Evolutionary conservation across 805 yeast genomes (phyloP).

Genomic region (Yamadazyma ubonensis): DNA sequence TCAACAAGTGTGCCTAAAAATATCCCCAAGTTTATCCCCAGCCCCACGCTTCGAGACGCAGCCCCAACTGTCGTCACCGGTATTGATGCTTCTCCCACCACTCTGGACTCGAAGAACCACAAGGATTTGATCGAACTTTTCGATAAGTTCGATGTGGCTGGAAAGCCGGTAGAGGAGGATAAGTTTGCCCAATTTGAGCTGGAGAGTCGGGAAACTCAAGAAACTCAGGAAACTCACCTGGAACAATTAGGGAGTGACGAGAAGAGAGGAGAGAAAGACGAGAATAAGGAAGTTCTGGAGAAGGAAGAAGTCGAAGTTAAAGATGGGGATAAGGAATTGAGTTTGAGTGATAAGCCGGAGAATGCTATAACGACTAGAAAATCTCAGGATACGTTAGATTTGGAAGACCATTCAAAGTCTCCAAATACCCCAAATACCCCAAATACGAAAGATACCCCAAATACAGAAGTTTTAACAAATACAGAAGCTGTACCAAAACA

Average conservation of each 20-base stretch:
- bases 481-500: no score
- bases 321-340: no score
- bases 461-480: no score
- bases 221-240: not conserved
- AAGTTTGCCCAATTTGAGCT: slow-evolving; percentile 14
- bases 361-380: no score
- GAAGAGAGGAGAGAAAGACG: no score
- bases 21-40: slow-evolving; percentile 14
- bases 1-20: not conserved
- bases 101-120: slow-evolving; percentile 4
- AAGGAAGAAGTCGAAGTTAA: no score
- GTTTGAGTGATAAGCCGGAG: not conserved
- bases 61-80: slow-evolving; percentile 25
- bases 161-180: slow-evolving; percentile 10
- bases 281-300: no score
- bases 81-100: slow-evolving; percentile 11
- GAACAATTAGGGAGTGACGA: no score
- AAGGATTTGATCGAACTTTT: slow-evolving; percentile 32
- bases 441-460: no score
- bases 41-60: slow-evolving; percentile 16
- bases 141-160: slow-evolving; percentile 32
- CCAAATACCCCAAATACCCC: no score
- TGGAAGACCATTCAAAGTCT: no score
- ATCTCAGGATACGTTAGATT: no score
- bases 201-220: not conserved